Evolutionary conservation across 257 asterid species (phyloP).

Genomic region (Dorcoceras hygrometricum): DNA sequence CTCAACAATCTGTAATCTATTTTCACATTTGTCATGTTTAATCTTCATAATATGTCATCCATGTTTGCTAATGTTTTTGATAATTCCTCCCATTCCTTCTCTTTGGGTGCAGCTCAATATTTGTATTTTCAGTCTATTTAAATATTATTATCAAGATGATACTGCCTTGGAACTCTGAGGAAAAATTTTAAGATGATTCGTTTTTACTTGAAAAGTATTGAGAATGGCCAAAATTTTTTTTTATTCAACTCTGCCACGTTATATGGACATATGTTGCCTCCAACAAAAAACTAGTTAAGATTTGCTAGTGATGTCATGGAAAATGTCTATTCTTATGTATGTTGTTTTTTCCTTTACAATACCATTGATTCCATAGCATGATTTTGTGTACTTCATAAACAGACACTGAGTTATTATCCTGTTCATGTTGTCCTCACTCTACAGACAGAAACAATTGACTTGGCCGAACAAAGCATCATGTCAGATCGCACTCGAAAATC

Average conservation of each 20-base stretch:
- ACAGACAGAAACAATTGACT: conserved; percentile 92
- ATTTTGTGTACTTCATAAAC: neutral
- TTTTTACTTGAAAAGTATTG: neutral
- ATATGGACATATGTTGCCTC: neutral
- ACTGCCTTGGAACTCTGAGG: neutral
- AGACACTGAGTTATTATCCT: conserved; percentile 9
- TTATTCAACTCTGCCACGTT: neutral
- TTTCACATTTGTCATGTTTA: neutral
- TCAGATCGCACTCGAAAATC: conserved; percentile 46
- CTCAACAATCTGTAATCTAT: neutral
- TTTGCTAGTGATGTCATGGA: neutral
- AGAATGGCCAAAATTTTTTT: neutral
- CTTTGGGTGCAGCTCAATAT: conserved; percentile 9
- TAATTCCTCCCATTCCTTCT: conserved; percentile 13
- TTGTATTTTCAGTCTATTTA: conserved; percentile 12
- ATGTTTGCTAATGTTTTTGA: neutral
- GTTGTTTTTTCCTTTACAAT: conserved; percentile 7
- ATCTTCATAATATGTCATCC: neutral
- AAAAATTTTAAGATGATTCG: neutral
- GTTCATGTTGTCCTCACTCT: conserved; percentile 24
- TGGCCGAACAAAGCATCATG: conserved; percentile 51
- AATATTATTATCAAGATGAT: neutral
- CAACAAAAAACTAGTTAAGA: neutral
- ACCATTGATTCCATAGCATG: conserved; percentile 10
- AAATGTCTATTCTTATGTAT: neutral